These are phyloP conservation scores for Lodderomyces beijingensis DNA, from an alignment of 1,139 yeast species.

Conservation along the genomic window DNA sequence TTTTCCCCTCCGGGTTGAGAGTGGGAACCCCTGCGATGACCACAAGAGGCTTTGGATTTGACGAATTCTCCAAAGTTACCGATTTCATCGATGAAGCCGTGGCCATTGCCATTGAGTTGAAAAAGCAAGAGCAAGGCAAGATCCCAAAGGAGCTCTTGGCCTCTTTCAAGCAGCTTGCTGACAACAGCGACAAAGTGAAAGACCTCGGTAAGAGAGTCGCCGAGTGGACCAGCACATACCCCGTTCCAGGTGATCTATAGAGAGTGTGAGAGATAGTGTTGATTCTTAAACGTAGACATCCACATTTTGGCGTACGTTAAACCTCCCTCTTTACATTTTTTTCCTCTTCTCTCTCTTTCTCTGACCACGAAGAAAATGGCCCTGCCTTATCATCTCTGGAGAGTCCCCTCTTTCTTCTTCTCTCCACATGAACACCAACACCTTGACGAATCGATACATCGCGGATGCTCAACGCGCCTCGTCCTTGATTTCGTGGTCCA, in stretches of 20 bases:
- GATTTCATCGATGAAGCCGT: slow-evolving; percentile 78
- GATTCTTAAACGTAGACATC: too few relatives aligned
- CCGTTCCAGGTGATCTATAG: slow-evolving; percentile 69
- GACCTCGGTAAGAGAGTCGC: slow-evolving; percentile 59
- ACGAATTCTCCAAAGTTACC: slow-evolving; percentile 75
- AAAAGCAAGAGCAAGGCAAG: slow-evolving; percentile 54
- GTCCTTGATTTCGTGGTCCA: slow-evolving; percentile 60
- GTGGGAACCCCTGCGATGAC: slow-evolving; percentile 99
- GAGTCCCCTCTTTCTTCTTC: too few relatives aligned
- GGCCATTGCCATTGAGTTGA: slow-evolving; percentile 56
- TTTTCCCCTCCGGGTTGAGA: slow-evolving; percentile 93
- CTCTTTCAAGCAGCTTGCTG: slow-evolving; percentile 62
- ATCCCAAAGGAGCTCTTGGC: slow-evolving; percentile 62
- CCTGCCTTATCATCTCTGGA: too few relatives aligned
- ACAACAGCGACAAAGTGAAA: slow-evolving; percentile 53
- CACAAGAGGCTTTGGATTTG: slow-evolving; percentile 83
- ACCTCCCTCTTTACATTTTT: too few relatives aligned
- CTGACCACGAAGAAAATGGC: too few relatives aligned
- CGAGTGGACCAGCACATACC: slow-evolving; percentile 62
- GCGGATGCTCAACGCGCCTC: slow-evolving; percentile 8
- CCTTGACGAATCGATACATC: slow-evolving; percentile 9
- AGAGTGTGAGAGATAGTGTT: too few relatives aligned
- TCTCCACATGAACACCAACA: too few relatives aligned
- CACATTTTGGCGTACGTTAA: too few relatives aligned
- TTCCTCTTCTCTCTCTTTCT: slow-evolving; percentile 1